These are phyloP conservation scores for Articulospora tetracladia DNA, from an alignment of 495 filamentous ascomycete species.

Conservation along the genomic window DNA sequence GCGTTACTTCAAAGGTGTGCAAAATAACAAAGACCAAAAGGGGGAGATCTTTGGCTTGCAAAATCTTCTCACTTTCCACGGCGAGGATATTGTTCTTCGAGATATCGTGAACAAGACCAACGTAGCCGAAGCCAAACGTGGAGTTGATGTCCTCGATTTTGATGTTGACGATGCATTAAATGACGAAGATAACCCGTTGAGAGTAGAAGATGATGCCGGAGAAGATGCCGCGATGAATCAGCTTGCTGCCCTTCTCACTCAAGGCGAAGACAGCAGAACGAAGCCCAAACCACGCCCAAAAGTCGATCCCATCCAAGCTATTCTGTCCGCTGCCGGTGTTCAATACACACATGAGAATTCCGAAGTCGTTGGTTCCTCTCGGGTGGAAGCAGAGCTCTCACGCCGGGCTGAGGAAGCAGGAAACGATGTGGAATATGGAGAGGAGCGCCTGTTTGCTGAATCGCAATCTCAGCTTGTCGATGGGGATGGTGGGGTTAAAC, in stretches of 20 bases:
- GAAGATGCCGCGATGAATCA: slow-evolving; percentile 70
- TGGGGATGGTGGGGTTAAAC: slow-evolving; percentile 5
- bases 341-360: slow-evolving; percentile 96
- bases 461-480: slow-evolving; percentile 15
- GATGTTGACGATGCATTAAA: slow-evolving; percentile 57
- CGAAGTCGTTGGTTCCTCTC: slow-evolving; percentile 88
- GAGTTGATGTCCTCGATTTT: slow-evolving; percentile 72
- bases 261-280: slow-evolving; percentile 32
- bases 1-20: slow-evolving; percentile 93
- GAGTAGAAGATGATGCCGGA: slow-evolving; percentile 42
- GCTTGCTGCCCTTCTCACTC: slow-evolving; percentile 66
- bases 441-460: slow-evolving; percentile 47
- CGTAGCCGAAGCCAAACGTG: slow-evolving; percentile 85
- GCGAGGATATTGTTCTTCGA: slow-evolving; percentile 73
- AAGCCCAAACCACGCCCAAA: slow-evolving; percentile 36
- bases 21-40: slow-evolving; percentile 78
- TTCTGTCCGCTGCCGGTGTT: slow-evolving; percentile 83
- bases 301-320: slow-evolving; percentile 80
- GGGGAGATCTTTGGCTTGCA: slow-evolving; percentile 91
- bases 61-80: slow-evolving; percentile 84
- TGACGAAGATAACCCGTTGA: slow-evolving; percentile 46
- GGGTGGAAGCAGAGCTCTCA: slow-evolving; percentile 76
- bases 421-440: slow-evolving; percentile 40
- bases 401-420: slow-evolving; percentile 66
- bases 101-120: slow-evolving; percentile 99